Base-by-base conservation (phyloP, 73 alveolate genomes). In the Blepharisma japonicum region DNA sequence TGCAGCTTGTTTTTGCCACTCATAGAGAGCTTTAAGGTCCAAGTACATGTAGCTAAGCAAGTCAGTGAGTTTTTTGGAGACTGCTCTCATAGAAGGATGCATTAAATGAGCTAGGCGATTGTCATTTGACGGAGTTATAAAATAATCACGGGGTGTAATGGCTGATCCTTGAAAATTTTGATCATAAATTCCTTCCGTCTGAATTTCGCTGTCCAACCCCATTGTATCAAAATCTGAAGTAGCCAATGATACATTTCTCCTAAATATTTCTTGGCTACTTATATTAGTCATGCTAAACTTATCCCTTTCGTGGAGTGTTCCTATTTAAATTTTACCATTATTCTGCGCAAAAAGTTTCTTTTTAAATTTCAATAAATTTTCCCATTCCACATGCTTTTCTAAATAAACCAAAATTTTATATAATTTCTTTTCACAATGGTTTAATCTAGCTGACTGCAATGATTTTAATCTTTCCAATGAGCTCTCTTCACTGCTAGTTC, bases 341-440 rank as follows among this genome's bases (percentile, higher is more conserved):
- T 32, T 32, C 42, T 42, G 7, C 8, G 2, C 1, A n/a, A 71
- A 71, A 9, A 71, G 74, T 54, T n/a, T 47, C 27, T 45, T 7
- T 21, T 14, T 32, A 8, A 71, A 14, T 71, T 46, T 71, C 6
- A 45, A 54, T 3, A 71, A 32, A 2, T 49, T 71, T n/a, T 71
- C 71, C 77, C 81, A 71, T 46, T 48, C 61, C 7, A 71, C 45
- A 7, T 46, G 71, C 46, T 54, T 71, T 49, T 71, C 81, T 2
- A 71, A 2, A 27, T 71, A 27, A 27, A 49, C 81, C 1, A 71
- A 76, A 9, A 71, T 6, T 45, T 71, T 54, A 32, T 11, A 46
- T 7, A 25, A 5, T 25, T 76, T 77, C 47, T 45, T 20, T 46
- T 71, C 55, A 47, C 67, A 32, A 18, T 47, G 67, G 11, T 1